A percentile compares a stretch with the other conserved stretches of the same genome.
Conservation (phyloP, 805 yeast species). For the Metschnikowia corniflorae region DNA sequence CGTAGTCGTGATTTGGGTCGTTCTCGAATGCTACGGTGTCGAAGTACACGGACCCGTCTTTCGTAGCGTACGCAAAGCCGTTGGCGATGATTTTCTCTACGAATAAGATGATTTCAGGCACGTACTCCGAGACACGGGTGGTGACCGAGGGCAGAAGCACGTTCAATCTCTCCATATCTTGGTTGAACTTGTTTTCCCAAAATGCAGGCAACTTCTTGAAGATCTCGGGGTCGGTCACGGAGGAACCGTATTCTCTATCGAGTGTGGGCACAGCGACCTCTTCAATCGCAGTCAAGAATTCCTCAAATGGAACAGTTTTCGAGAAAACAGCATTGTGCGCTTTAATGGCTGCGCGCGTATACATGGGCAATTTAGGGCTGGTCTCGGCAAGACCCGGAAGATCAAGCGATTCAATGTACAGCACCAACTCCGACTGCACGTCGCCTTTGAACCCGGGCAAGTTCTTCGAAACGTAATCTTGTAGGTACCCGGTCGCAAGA, state of each 20-base stretch:
- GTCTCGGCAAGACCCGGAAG: constrained; percentile 45
- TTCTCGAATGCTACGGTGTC: constrained; percentile 81
- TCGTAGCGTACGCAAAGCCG: constrained; percentile 80
- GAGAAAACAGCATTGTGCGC: constrained; percentile 47
- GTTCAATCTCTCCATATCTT: constrained; percentile 81
- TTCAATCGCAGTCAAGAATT: constrained; percentile 52
- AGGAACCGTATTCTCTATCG: constrained; percentile 68
- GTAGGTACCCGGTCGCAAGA: constrained; percentile 43
- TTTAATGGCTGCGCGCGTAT: constrained; percentile 54
- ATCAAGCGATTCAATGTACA: constrained; percentile 54
- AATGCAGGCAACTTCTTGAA: constrained; percentile 78
- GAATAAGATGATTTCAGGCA: constrained; percentile 84
- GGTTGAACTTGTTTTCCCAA: constrained; percentile 84
- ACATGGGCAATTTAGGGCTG: constrained; percentile 87
- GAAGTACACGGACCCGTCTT: constrained; percentile 94
- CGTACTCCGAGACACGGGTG: constrained; percentile 92
- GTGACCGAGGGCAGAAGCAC: constrained; percentile 82
- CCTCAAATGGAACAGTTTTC: constrained; percentile 21
- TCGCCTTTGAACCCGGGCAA: constrained; percentile 42
- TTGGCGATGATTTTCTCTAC: constrained; percentile 70
- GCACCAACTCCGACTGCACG: constrained; percentile 35
- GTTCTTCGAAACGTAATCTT: constrained; percentile 50
- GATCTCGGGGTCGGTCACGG: constrained; percentile 79
- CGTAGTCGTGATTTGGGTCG: constrained; percentile 73
- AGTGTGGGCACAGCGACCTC: constrained; percentile 72